These are phyloP conservation scores for Euryodendron excelsum DNA, from an alignment of 148 eudicot species.

Conservation along the genomic window DNA sequence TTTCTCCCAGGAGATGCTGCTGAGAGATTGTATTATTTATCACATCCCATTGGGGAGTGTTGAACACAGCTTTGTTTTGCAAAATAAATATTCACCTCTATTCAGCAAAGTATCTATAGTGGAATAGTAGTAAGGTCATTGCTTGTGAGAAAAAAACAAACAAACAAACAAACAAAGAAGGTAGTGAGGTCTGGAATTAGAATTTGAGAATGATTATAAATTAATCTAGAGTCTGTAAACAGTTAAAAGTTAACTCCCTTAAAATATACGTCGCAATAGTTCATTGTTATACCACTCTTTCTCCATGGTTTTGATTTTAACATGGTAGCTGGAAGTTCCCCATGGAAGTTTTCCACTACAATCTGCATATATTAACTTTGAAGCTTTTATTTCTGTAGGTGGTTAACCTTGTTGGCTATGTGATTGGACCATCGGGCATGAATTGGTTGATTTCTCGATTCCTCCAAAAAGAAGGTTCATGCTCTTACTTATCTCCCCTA, in stretches of 20 bases:
- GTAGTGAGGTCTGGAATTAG: background rate
- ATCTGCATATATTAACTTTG: background rate
- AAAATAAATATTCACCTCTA: background rate
- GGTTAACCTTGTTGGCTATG: constrained; percentile 94
- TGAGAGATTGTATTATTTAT: too few relatives aligned
- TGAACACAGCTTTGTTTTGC: background rate
- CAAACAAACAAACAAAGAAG: background rate
- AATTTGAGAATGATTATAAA: background rate
- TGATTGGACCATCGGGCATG: constrained; percentile 91
- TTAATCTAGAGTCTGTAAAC: background rate
- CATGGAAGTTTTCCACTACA: background rate
- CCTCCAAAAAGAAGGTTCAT: constrained; percentile 57
- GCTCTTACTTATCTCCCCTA: constrained; percentile 1
- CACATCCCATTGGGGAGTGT: too few relatives aligned
- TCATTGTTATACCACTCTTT: background rate
- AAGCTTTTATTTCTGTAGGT: constrained; percentile 45
- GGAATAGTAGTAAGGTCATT: background rate
- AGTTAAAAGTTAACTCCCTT: background rate
- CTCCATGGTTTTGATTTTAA: background rate
- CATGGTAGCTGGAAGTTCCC: too few relatives aligned
- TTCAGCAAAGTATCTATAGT: too few relatives aligned
- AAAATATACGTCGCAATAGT: too few relatives aligned
- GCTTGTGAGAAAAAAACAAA: too few relatives aligned
- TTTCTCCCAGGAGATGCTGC: too few relatives aligned
- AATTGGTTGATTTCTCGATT: constrained; percentile 76